Conservation (phyloP, 495 filamentous ascomycete genomes). For the Penicillium pulvis region DNA sequence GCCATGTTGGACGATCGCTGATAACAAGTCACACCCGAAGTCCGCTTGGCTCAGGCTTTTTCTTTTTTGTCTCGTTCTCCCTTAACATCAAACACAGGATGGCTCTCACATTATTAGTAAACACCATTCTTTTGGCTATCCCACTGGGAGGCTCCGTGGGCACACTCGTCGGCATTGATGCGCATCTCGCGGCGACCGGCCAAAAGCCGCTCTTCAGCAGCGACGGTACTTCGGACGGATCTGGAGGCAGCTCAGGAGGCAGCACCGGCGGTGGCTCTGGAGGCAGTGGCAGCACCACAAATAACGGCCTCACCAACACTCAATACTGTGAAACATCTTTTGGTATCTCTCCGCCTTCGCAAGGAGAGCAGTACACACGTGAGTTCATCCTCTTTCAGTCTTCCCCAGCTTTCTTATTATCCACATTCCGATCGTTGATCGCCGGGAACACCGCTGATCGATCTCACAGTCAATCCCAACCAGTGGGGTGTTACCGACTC, state of each 20-base stretch:
- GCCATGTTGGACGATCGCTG: background rate
- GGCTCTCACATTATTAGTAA: slow-evolving; percentile 38
- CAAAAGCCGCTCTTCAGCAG: slow-evolving; percentile 30
- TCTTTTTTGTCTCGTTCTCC: background rate
- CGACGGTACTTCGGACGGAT: slow-evolving; percentile 8
- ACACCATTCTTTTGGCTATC: slow-evolving; percentile 37
- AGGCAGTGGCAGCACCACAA: slow-evolving; percentile 10
- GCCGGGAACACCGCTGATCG: slow-evolving; percentile 7
- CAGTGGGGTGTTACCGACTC: slow-evolving; percentile 31
- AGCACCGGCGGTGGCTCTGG: slow-evolving; percentile 23
- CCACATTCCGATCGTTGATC: slow-evolving; percentile 5
- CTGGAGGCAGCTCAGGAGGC: slow-evolving; percentile 12
- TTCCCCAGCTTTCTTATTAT: background rate
- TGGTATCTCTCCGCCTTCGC: slow-evolving; percentile 28
- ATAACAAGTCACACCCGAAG: slow-evolving; percentile 2
- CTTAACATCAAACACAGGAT: slow-evolving; percentile 13
- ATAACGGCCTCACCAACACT: slow-evolving; percentile 20
- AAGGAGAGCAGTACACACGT: slow-evolving; percentile 29
- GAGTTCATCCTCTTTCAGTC: slow-evolving; percentile 13
- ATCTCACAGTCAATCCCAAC: slow-evolving; percentile 34
- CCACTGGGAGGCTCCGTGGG: slow-evolving; percentile 43
- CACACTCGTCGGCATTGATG: slow-evolving; percentile 40
- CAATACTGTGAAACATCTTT: slow-evolving; percentile 27
- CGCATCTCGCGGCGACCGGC: slow-evolving; percentile 33
- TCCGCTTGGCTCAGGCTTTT: background rate